Conservation (phyloP, 306 rosid species). For the Prunus mongolica region DNA sequence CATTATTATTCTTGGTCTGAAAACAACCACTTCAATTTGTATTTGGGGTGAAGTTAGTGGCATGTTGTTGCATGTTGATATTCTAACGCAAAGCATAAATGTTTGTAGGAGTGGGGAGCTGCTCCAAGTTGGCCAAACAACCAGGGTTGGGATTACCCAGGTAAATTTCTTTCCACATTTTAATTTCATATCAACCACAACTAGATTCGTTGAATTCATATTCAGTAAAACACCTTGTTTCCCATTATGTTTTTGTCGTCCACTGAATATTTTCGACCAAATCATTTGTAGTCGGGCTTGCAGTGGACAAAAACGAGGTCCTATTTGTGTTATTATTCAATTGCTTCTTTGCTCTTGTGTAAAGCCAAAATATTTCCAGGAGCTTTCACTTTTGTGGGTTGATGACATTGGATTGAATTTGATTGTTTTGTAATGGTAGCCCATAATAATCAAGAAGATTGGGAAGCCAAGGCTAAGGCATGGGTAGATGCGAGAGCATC, state of each 20-base stretch:
- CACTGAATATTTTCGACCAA: background rate
- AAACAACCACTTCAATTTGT: background rate
- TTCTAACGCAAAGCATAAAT: conserved; percentile 1
- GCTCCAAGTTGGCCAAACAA: conserved; percentile 53
- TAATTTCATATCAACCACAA: background rate
- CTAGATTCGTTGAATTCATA: background rate
- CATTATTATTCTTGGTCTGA: background rate
- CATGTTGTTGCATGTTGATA: background rate
- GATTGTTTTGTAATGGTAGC: conserved; percentile 18
- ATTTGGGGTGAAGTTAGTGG: background rate
- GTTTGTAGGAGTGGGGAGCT: conserved; percentile 71
- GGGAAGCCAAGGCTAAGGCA: conserved; percentile 96
- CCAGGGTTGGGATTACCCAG: conserved; percentile 64
- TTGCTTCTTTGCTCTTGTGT: background rate
- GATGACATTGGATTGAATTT: background rate
- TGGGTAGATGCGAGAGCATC: conserved; percentile 90
- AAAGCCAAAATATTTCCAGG: background rate
- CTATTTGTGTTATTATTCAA: background rate
- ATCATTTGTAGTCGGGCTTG: background rate
- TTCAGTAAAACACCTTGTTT: background rate
- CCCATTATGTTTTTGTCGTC: background rate
- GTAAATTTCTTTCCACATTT: conserved; percentile 30
- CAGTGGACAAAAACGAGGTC: background rate
- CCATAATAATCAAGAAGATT: conserved; percentile 74
- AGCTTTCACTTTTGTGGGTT: background rate